These are phyloP conservation scores for Lentinula edodes DNA, from an alignment of 768 basidiomycete genomes.

Conservation along the genomic window DNA sequence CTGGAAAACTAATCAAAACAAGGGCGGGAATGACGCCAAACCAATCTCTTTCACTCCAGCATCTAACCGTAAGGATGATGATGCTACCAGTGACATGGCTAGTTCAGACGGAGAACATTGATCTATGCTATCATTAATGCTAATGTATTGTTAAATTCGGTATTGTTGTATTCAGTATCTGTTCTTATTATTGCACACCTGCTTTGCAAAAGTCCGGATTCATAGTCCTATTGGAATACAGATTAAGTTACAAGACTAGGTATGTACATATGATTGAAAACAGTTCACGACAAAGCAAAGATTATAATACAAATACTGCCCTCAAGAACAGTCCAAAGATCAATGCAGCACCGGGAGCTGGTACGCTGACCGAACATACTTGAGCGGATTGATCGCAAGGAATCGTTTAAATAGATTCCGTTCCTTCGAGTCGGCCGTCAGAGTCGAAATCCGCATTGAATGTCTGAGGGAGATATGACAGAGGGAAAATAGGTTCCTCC, in stretches of 20 bases:
- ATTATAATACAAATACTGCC: neutral
- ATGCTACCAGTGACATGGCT: slow-evolving; percentile 43
- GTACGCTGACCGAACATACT: slow-evolving; percentile 55
- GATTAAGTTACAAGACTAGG: no score
- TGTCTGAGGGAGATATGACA: slow-evolving; percentile 29
- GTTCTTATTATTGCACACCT: neutral
- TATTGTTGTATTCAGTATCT: neutral
- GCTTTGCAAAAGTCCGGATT: neutral
- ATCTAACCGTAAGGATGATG: slow-evolving; percentile 23
- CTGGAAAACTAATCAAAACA: slow-evolving; percentile 64
- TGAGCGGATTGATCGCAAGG: slow-evolving; percentile 45
- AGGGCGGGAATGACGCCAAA: slow-evolving; percentile 25
- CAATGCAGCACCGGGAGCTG: slow-evolving; percentile 63
- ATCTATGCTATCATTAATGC: neutral
- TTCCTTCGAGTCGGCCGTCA: slow-evolving; percentile 59
- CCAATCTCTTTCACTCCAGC: slow-evolving; percentile 30
- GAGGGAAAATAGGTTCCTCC: no score
- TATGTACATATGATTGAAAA: neutral
- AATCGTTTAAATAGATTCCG: slow-evolving; percentile 45
- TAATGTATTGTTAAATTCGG: neutral
- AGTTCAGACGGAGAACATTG: slow-evolving; percentile 42
- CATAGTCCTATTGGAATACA: no score
- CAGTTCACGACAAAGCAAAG: neutral
- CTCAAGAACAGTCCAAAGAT: slow-evolving; percentile 31
- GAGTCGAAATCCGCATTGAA: slow-evolving; percentile 54